These are phyloP conservation scores for Histomonas meleagridis DNA, from an alignment of 208 protist species.

Conservation along the genomic window DNA sequence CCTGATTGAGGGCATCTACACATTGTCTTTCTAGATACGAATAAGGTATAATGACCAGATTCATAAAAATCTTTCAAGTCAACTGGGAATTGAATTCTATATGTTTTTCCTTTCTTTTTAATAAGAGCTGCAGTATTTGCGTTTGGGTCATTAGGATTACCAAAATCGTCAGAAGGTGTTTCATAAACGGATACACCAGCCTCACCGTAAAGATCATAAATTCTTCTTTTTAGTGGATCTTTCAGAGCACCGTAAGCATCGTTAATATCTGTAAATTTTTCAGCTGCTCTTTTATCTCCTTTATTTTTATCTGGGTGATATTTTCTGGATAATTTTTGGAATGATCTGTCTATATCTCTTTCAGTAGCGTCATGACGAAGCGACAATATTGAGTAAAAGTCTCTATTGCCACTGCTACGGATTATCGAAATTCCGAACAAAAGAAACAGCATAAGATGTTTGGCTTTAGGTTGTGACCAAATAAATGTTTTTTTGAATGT, in stretches of 20 bases:
- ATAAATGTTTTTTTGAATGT: no score
- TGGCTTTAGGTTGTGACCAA: no score
- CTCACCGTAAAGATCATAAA: conserved; percentile 29
- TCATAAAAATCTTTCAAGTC: not conserved
- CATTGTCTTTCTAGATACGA: not conserved
- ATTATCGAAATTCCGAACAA: not conserved
- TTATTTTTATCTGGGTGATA: conserved; percentile 37
- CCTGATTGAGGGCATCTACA: not conserved
- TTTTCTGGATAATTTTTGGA: conserved; percentile 33
- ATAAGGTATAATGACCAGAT: not conserved
- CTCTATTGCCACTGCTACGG: not conserved
- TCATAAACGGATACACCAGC: not conserved
- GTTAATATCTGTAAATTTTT: conserved; percentile 33
- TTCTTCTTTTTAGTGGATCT: not conserved
- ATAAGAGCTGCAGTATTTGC: not conserved
- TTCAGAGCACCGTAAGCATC: not conserved
- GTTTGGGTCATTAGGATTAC: not conserved
- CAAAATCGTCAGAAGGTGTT: not conserved
- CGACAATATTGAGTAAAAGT: not conserved
- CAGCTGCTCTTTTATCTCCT: not conserved
- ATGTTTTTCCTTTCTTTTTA: not conserved
- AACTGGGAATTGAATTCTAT: not conserved
- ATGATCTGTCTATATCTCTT: not conserved
- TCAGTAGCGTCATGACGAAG: not conserved
- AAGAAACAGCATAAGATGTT: not conserved